phyloP scores from a whole-genome alignment of 306 rosid genomes.

The Datisca glomerata region DNA sequence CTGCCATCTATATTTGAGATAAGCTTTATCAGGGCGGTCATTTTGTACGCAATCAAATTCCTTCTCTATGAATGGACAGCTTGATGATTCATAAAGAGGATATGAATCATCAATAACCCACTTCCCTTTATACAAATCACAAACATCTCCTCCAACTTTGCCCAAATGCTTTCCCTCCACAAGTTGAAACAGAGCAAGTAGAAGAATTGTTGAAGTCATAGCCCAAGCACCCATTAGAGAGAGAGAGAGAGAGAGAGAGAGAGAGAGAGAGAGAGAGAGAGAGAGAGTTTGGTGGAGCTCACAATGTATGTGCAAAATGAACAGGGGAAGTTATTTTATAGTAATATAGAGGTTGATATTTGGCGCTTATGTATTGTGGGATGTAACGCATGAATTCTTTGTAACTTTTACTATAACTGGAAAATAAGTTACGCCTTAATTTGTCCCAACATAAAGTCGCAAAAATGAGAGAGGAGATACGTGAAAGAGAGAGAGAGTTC shows the following conservation, averaged over 20 bases:
- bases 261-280: slow-evolving; percentile 5
- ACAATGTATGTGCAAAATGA: neutral
- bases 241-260: slow-evolving; percentile 3
- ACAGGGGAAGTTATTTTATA: neutral
- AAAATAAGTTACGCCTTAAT: too few species aligned
- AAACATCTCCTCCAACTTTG: slow-evolving; percentile 12
- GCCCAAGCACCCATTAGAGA: slow-evolving; percentile 19
- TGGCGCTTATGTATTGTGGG: neutral
- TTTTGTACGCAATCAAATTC: slow-evolving; percentile 43
- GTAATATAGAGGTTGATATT: neutral
- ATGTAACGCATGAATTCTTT: neutral
- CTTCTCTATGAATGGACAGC: slow-evolving; percentile 45
- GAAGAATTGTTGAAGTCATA: neutral
- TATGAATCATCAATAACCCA: slow-evolving; percentile 54
- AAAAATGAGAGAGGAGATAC: too few species aligned
- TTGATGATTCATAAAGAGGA: slow-evolving; percentile 39
- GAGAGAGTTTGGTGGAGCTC: slow-evolving; percentile 2
- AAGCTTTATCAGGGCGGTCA: slow-evolving; percentile 56
- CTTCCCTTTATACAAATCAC: slow-evolving; percentile 41
- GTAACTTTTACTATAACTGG: too few species aligned
- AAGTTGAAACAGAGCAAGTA: slow-evolving; percentile 8
- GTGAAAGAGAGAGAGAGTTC: too few species aligned
- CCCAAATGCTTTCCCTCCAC: slow-evolving; percentile 18
- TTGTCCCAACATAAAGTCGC: too few species aligned
- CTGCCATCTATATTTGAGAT: slow-evolving; percentile 68